Conservation (phyloP, 768 basidiomycete species). For the Termitomyces sp. region DNA sequence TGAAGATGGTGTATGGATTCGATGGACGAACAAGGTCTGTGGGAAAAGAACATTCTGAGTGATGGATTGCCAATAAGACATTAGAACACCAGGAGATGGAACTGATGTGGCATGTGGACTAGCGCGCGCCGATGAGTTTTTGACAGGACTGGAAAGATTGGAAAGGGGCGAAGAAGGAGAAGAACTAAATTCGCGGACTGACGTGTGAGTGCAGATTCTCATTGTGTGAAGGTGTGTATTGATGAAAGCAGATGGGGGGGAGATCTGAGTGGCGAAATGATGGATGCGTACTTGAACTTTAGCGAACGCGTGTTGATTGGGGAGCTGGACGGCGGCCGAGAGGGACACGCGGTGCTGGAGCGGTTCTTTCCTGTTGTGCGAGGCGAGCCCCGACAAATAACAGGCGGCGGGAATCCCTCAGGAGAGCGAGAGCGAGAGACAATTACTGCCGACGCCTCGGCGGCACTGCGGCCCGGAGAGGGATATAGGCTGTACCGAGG, state of each 20-base stretch:
- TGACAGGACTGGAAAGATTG: conserved; percentile 35
- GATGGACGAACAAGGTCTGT: conserved; percentile 52
- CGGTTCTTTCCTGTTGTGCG: conserved; percentile 36
- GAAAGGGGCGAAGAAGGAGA: conserved; percentile 22
- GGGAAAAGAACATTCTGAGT: conserved; percentile 26
- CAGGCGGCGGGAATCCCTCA: neutral
- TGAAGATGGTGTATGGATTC: conserved; percentile 85
- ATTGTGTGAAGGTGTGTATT: conserved; percentile 1
- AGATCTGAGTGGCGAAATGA: conserved; percentile 41
- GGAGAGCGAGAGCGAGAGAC: conserved; percentile 8
- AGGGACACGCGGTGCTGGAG: conserved; percentile 23
- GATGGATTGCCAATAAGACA: conserved; percentile 5
- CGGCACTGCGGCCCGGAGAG: conserved; percentile 46
- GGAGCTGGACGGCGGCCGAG: conserved; percentile 21
- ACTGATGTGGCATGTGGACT: conserved; percentile 61
- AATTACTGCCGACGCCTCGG: conserved; percentile 4
- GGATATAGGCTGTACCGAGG: conserved; percentile 58
- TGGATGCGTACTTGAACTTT: conserved; percentile 66
- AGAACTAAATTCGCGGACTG: conserved; percentile 37
- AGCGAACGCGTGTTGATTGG: conserved; percentile 51
- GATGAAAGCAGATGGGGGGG: conserved; percentile 41
- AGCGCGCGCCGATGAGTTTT: conserved; percentile 44
- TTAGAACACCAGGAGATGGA: conserved; percentile 37
- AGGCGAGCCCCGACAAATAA: conserved; percentile 5
- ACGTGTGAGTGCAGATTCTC: conserved; percentile 36